Conservation (phyloP, 2,329 filamentous ascomycete species). For the Dothiorella sarmentorum region DNA sequence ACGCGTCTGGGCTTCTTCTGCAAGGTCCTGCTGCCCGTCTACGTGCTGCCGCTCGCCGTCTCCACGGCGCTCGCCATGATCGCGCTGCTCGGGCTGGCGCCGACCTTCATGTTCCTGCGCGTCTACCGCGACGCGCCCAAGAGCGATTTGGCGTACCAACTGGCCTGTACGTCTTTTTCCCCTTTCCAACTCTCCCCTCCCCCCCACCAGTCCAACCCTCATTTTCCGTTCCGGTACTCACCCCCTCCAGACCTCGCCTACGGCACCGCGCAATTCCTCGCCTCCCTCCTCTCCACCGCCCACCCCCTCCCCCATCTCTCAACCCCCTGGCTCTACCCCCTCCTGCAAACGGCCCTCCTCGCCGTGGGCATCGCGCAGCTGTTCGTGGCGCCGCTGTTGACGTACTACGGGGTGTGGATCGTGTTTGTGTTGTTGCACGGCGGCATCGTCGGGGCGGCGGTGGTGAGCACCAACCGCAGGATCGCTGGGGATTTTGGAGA, state of each 20-base stretch:
- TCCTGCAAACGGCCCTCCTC: background rate
- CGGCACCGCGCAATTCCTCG: background rate
- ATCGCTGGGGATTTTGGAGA: background rate
- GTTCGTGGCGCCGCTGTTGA: background rate
- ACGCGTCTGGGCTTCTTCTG: background rate
- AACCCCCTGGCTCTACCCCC: background rate
- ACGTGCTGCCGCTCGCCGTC: background rate
- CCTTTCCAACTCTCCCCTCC: no score
- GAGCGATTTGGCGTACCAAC: background rate
- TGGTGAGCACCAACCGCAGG: background rate
- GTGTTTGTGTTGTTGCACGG: background rate
- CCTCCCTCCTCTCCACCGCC: background rate
- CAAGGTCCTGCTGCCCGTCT: background rate
- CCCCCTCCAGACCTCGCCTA: background rate
- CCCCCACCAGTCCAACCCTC: background rate
- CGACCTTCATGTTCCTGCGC: background rate
- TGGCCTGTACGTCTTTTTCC: background rate
- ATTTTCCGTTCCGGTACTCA: background rate
- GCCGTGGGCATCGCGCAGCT: background rate
- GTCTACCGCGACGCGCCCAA: background rate
- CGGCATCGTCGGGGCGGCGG: background rate
- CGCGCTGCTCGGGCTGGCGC: background rate
- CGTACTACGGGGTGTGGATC: conserved; percentile 10
- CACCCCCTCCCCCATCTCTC: background rate
- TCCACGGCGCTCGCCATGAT: background rate